Evolutionary conservation across 352 stramenopile species (phyloP), one percentile per base, ranked within the genome.

Genomic region (Globisporangium irregulare): DNA sequence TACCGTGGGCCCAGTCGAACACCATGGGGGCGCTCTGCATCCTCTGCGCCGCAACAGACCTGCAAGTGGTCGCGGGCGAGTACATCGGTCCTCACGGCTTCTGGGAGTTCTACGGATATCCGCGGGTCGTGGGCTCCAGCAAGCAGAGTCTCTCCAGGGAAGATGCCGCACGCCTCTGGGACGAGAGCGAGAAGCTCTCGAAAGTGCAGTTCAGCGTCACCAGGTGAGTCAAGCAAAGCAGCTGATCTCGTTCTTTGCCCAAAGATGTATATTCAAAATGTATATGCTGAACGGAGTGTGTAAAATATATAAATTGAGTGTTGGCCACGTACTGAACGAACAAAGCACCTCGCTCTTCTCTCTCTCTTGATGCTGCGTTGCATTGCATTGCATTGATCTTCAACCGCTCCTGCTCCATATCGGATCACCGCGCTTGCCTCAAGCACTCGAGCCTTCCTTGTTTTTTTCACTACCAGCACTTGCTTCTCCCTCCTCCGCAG

Each of bases 31-130:
- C 82, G 15, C 71, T 91, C 18, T 80, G 77, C 63, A 70, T 89
- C 43, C 72, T 90, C 15, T 87, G 82, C 59, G 78, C 71, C 5
- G 80, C 76, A 5, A 87, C 80, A 0, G 82, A 89, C 59, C 70
- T 72, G 25, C 67, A 60, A n/a, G 71, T 90, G 18, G 53, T 29
- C 0, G 68, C 76, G 9, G 82, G 80, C 18, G 82, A 90, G 62
- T 89, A 78, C 59, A 84, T 90, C 48, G 80, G 82, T 0, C 82
- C 82, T 1, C 74, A 89, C 68, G 80, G 80, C 8, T 71, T 82
- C 25, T 73, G 73, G 53, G 79, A 91, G 64, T 86, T 91, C 55
- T 89, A 85, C 61, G 82, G 80, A 15, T 89, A 80, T 66, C 82
- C 82, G 5, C 82, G 79, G 6, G 69, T 75, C 18, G 76, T 87